Evolutionary conservation across 2,329 filamentous ascomycete species (phyloP), one percentile per base, ranked within the genome.

Genomic region (Periconia digitata): DNA sequence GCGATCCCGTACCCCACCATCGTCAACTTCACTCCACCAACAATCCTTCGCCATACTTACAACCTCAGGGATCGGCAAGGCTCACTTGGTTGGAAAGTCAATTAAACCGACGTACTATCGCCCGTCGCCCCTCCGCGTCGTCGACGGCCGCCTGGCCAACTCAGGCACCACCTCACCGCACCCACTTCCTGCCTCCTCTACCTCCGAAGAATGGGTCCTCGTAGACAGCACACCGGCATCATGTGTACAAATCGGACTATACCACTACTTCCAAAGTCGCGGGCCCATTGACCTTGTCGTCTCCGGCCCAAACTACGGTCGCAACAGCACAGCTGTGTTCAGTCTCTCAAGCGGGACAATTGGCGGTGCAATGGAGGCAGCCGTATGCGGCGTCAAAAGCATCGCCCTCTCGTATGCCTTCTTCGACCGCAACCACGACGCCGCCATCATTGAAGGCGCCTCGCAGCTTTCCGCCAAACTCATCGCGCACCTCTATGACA

Each of bases 321-420:
- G 77, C 35, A 79, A 79, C 59, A 77, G 74, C 20, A 77, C 76
- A 1, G 76, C 76, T 6, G 73, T 78, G 37, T 79, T 79, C 54
- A 72, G 72, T 4, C 67, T 79, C n/a, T 73, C 69, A 2, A 74
- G 71, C 2, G 77, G 77, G 1, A 79, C 77, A 3, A 66, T 79
- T 12, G 77, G 77, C 17, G 77, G 76, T 10, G 77, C 77, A 8
- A 70, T 79, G 51, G 77, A 79, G 53, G 76, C 75, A 0, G 72
- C 75, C 0, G 72, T 77, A 1, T 78, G 76, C 51, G 74, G 75
- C 20, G 60, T 69, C 34, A 71, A 70, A 60, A 80, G 90, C 12
- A 87, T 99, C 55, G 94, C 94, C 0, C 74, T 99, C 35, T 90
- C 85, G 41, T 99, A 90, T 69, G 94, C 92, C 18, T 97, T 96